Evolutionary conservation across 2,329 filamentous ascomycete species (phyloP).

Genomic region (Trichoderma polysporum): DNA sequence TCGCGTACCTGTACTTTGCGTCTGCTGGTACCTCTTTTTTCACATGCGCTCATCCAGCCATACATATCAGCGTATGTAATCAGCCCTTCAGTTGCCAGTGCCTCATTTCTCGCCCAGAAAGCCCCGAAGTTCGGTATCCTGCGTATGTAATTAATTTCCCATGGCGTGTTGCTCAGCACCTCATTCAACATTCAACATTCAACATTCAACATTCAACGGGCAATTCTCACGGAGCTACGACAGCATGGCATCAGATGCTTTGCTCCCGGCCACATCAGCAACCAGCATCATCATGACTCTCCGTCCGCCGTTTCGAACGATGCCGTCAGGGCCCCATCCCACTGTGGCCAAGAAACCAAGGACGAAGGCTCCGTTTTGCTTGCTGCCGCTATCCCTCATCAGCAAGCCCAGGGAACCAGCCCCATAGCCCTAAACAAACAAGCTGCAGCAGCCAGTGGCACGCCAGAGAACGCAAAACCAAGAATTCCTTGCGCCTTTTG

Average conservation of each 20-base stretch:
- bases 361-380: not conserved
- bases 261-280: not conserved
- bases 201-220: too few relatives aligned
- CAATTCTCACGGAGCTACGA: not conserved
- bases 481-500: constrained; percentile 19
- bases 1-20: not conserved
- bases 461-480: constrained; percentile 2
- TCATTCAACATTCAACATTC: too few relatives aligned
- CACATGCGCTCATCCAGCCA: not conserved
- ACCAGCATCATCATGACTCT: constrained; percentile 10
- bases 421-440: not conserved
- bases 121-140: not conserved
- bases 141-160: too few relatives aligned
- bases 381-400: not conserved
- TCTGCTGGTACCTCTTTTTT: not conserved
- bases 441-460: too few relatives aligned
- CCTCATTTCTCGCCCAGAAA: too few relatives aligned
- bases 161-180: not conserved
- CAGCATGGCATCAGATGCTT: not conserved
- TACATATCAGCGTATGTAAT: not conserved
- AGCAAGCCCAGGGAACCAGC: not conserved
- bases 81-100: too few relatives aligned
- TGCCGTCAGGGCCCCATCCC: not conserved
- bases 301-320: not conserved
- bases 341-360: not conserved